phyloP scores from a whole-genome alignment of 306 rosid genomes.

The Acacia acuminata region DNA sequence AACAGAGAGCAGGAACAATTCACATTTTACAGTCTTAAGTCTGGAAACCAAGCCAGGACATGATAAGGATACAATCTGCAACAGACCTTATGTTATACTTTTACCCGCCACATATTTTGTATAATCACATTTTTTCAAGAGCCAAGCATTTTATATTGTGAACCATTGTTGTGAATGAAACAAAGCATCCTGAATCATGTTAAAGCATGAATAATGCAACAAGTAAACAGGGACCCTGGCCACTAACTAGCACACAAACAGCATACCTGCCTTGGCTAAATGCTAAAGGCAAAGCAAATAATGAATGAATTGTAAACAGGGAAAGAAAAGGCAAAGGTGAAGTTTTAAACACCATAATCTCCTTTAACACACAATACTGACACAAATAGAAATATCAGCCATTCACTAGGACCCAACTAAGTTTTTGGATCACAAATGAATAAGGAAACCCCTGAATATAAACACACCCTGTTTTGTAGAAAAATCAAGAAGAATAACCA shows the following conservation, averaged over 20 bases:
- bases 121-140: neutral
- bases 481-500: conserved; percentile 5
- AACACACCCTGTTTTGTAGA: conserved; percentile 7
- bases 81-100: neutral
- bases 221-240: neutral
- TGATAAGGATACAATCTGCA: neutral
- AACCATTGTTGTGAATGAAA: neutral
- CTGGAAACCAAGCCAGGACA: neutral
- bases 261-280: neutral
- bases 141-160: neutral
- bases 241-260: neutral
- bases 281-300: neutral
- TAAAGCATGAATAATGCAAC: neutral
- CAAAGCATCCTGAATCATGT: neutral
- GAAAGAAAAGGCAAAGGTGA: neutral
- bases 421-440: neutral
- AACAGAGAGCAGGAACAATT: neutral
- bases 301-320: neutral
- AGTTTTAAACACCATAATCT: neutral
- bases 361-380: neutral
- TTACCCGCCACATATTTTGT: neutral
- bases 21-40: neutral
- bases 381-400: neutral
- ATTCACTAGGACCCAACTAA: neutral
- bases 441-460: neutral